phyloP scores from a whole-genome alignment of 805 yeast genomes.

The Hanseniaspora opuntiae region DNA sequence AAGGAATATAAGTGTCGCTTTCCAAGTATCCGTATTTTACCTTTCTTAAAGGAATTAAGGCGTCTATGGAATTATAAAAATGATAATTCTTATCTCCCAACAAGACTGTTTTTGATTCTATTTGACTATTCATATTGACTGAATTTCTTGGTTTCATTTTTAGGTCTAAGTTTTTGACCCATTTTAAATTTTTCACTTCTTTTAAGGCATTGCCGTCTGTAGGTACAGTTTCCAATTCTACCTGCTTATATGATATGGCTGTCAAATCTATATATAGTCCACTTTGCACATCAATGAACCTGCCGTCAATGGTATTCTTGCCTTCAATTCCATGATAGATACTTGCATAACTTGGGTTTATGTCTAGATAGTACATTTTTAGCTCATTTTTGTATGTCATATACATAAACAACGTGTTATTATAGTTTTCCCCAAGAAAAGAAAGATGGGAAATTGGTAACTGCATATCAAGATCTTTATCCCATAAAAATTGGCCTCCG shows the following conservation, averaged over 20 bases:
- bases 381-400: conserved; percentile 27
- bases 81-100: conserved; percentile 10
- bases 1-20: conserved; percentile 11
- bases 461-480: conserved; percentile 42
- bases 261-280: conserved; percentile 52
- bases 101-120: background rate
- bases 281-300: conserved; percentile 45
- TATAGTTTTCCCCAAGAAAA: conserved; percentile 30
- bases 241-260: conserved; percentile 30
- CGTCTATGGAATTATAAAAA: conserved; percentile 5
- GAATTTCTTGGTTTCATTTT: background rate
- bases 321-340: conserved; percentile 27
- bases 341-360: conserved; percentile 32
- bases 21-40: conserved; percentile 12
- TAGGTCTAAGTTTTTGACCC: background rate
- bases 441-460: conserved; percentile 33
- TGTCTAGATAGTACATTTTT: conserved; percentile 36
- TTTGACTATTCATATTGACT: background rate
- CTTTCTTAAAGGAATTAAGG: conserved; percentile 11
- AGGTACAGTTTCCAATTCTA: background rate
- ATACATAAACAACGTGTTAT: conserved; percentile 35
- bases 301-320: conserved; percentile 40
- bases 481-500: conserved; percentile 43
- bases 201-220: background rate
- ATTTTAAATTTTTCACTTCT: background rate